These are phyloP conservation scores for Penicillium sp. DNA, from an alignment of 2,329 filamentous ascomycete genomes.

Conservation along the genomic window DNA sequence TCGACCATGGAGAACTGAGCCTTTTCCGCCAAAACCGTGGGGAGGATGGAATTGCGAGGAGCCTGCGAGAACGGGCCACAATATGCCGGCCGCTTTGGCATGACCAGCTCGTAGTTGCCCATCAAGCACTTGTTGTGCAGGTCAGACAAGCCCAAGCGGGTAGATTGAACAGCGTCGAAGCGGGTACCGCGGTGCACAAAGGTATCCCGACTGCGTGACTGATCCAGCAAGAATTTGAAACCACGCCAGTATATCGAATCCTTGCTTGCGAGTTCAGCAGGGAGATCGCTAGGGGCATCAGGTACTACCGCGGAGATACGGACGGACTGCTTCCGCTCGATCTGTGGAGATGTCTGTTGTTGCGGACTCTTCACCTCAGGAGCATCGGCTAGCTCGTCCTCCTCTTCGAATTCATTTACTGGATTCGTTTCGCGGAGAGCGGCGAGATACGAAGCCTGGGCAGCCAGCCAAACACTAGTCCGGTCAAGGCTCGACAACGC, in stretches of 20 bases:
- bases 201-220: constrained; percentile 70
- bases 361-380: constrained; percentile 25
- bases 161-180: constrained; percentile 85
- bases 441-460: constrained; percentile 77
- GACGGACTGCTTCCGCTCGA: constrained; percentile 34
- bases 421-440: constrained; percentile 65
- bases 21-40: constrained; percentile 62
- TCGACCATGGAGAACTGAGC: constrained; percentile 56
- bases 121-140: constrained; percentile 80
- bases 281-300: constrained; percentile 45
- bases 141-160: constrained; percentile 74
- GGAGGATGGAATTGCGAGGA: constrained; percentile 69
- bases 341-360: constrained; percentile 23
- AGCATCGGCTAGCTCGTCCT: constrained; percentile 25
- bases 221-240: constrained; percentile 75
- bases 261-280: constrained; percentile 54
- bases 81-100: constrained; percentile 72
- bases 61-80: constrained; percentile 72
- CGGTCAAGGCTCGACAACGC: constrained; percentile 79
- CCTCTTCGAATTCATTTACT: constrained; percentile 45
- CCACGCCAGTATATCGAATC: constrained; percentile 88
- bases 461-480: constrained; percentile 83
- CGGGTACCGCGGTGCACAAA: constrained; percentile 85
- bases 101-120: constrained; percentile 81
- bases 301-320: constrained; percentile 40